These are phyloP conservation scores for Dipteronia dyeriana DNA, from an alignment of 345 rosid genomes.

Conservation along the genomic window DNA sequence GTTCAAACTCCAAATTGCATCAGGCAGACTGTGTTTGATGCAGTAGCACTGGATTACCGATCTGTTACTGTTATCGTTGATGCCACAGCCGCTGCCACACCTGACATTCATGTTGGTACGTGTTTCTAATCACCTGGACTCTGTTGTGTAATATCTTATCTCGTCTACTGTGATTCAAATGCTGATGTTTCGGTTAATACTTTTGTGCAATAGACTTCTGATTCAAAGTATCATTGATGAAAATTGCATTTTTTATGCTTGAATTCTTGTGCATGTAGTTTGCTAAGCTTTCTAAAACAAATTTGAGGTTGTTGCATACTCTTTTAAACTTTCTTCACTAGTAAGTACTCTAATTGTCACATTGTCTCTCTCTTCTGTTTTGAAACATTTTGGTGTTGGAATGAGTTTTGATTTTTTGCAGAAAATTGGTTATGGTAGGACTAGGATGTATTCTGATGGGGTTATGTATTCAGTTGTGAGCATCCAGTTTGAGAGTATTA, in stretches of 20 bases:
- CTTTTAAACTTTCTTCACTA: background rate
- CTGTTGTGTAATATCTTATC: background rate
- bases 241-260: background rate
- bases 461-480: background rate
- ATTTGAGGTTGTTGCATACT: background rate
- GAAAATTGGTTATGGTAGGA: background rate
- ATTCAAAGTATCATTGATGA: background rate
- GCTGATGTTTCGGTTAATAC: background rate
- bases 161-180: background rate
- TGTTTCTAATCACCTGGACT: background rate
- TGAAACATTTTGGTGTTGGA: background rate
- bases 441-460: background rate
- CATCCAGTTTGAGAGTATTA: background rate
- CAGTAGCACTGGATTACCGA: conserved; percentile 65
- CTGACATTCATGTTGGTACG: conserved; percentile 68
- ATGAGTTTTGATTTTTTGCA: background rate
- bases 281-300: background rate
- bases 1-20: conserved; percentile 89
- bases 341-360: background rate
- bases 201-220: background rate
- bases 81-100: conserved; percentile 93
- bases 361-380: background rate
- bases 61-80: conserved; percentile 59
- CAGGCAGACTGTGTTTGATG: conserved; percentile 89
- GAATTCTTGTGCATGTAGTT: background rate